These are phyloP conservation scores for Coemansia furcata DNA, from an alignment of 192 early-diverging fungal species.

Conservation along the genomic window DNA sequence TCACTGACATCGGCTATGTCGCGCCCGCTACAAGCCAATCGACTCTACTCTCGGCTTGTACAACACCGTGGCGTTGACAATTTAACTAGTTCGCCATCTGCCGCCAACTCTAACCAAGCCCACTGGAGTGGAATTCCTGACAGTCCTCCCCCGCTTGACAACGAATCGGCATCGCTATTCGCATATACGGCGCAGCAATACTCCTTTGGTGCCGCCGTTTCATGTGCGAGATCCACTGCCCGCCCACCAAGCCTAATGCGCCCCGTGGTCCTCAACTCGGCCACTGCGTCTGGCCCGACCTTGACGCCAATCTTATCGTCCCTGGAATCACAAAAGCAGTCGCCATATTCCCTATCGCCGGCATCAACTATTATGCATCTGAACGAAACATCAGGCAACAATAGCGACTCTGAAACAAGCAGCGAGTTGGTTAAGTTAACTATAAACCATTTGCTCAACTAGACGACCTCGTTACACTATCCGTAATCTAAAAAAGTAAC, in stretches of 20 bases:
- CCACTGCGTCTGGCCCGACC: background rate
- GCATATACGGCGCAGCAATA: constrained; percentile 5
- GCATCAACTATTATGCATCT: constrained; percentile 15
- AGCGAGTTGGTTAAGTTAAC: constrained; percentile 19
- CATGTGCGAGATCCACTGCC: constrained; percentile 34
- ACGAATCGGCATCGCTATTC: background rate
- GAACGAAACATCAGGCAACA: background rate
- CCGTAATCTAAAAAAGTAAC: background rate
- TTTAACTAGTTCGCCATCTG: background rate
- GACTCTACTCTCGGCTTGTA: background rate
- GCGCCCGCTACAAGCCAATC: background rate
- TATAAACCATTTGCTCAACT: constrained; percentile 39
- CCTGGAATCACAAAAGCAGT: constrained; percentile 11
- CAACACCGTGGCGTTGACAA: background rate
- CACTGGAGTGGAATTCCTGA: constrained; percentile 7
- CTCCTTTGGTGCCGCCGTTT: constrained; percentile 13
- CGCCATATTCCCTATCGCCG: constrained; percentile 32
- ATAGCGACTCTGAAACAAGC: background rate
- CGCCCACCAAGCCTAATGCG: constrained; percentile 1
- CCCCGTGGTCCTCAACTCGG: background rate
- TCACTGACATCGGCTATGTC: constrained; percentile 9
- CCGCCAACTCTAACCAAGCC: background rate
- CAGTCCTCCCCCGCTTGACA: constrained; percentile 12
- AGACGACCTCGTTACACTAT: background rate
- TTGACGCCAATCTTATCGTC: constrained; percentile 2